Percentiles rank a stretch among this genome's conserved stretches.
Conservation (phyloP, 495 filamentous ascomycete species). For the Peziza echinospora region DNA sequence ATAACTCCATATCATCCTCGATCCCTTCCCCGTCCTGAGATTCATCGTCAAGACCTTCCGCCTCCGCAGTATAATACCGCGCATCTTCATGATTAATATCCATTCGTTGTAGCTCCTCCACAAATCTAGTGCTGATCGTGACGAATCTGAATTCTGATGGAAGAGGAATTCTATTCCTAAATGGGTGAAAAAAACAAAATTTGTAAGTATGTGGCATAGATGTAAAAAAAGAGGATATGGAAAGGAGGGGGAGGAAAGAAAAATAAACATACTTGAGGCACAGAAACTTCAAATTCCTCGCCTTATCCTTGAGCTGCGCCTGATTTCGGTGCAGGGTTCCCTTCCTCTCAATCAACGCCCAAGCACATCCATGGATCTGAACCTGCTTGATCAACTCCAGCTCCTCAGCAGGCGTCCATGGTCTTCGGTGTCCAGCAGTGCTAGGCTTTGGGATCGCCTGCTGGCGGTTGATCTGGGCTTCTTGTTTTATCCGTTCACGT, state of each 20-base stretch:
- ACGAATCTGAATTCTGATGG: constrained; percentile 8
- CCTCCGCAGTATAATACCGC: neutral
- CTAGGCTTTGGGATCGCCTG: constrained; percentile 2
- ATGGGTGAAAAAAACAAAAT: neutral
- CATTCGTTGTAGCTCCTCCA: constrained; percentile 7
- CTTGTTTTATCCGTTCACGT: neutral
- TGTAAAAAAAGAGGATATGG: too few relatives aligned
- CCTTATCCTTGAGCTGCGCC: constrained; percentile 31
- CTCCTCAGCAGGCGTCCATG: constrained; percentile 24
- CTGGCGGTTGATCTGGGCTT: constrained; percentile 4
- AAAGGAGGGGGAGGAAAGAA: neutral
- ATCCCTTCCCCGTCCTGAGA: too few relatives aligned
- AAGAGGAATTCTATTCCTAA: constrained; percentile 4
- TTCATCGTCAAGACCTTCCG: too few relatives aligned
- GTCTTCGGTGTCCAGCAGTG: constrained; percentile 26
- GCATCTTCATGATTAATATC: constrained; percentile 3
- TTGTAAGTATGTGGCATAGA: too few relatives aligned
- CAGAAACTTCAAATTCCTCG: constrained; percentile 28
- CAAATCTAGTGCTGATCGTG: constrained; percentile 8
- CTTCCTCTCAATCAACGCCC: constrained; percentile 8
- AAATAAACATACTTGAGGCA: constrained; percentile 25
- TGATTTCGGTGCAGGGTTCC: constrained; percentile 19
- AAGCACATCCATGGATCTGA: constrained; percentile 21
- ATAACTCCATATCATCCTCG: too few relatives aligned
- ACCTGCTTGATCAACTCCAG: constrained; percentile 33